Conservation (phyloP, 148 eudicot species). For the Chenopodium quinoa region DNA sequence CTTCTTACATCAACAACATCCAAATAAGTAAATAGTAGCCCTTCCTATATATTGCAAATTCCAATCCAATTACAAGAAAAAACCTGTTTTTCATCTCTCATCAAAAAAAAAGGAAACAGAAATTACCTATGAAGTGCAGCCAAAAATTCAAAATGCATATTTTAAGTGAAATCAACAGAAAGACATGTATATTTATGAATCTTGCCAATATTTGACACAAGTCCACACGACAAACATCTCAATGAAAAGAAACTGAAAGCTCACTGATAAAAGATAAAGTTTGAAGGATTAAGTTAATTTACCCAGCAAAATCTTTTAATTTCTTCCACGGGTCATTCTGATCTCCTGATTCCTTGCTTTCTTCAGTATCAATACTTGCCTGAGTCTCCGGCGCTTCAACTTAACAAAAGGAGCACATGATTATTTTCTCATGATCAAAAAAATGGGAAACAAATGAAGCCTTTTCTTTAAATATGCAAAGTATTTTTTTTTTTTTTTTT, state of each 20-base stretch:
- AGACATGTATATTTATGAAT: neutral
- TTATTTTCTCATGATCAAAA: neutral
- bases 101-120: neutral
- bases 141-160: neutral
- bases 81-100: neutral
- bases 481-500: too few relatives aligned
- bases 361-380: constrained; percentile 35
- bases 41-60: neutral
- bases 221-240: neutral
- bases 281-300: constrained; percentile 19
- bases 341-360: constrained; percentile 47
- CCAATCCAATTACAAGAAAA: neutral
- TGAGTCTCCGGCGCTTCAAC: constrained; percentile 49
- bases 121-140: neutral
- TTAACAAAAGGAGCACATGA: constrained; percentile 18
- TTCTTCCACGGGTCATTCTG: constrained; percentile 62
- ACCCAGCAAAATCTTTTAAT: constrained; percentile 89
- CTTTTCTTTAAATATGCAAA: neutral
- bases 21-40: neutral
- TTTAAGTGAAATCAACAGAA: neutral
- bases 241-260: neutral
- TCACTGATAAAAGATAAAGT: neutral
- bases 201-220: neutral
- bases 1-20: neutral
- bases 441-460: neutral